Base-by-base conservation (phyloP, 2,329 filamentous ascomycete species). In the Trichophyton simii region DNA sequence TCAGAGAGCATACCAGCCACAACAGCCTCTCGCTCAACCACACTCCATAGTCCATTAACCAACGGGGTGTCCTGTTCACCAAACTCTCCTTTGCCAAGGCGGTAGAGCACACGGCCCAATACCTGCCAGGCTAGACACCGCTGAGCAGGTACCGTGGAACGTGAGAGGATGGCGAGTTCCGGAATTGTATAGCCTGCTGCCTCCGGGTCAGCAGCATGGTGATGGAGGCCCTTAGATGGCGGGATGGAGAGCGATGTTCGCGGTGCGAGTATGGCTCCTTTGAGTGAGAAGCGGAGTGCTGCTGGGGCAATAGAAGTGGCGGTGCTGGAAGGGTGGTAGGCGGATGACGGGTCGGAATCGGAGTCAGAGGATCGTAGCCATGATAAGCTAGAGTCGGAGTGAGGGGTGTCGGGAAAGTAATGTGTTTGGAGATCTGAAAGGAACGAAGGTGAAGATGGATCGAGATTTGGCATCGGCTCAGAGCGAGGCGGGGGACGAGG, bases 171-270 rank as follows among this genome's bases (percentile, higher is more conserved):
- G 0, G 90, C 86, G 0, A 99, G 79, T 73, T 99, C 94, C 0
- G 85, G 84, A 34, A 99, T 83, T 0, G 94, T 97, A 74, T 99
- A 99, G 0, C 94, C 94, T 0, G 94, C 94, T 1, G 91, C 89
- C 73, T 95, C 90, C 15, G 94, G 94, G 1, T 92, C 91, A 62
- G 91, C 85, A 65, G 88, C 91, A 72, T 99, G 94, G 73, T 99
- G 92, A 73, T 99, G 94, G 13, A 99, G 80, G 0, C 94, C 94
- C 63, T 87, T 83, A 11, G 84, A 86, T 0, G 84, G 83, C 3
- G 92, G 88, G 28, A 97, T 85, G 1, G 82, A 79, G 61, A 91
- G 81, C 28, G 90, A 85, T 38, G 84, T 82, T 57, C 84, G 81
- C 0, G 94, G 94, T 0, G 92, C 84, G 11, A 99, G 80, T 2